phyloP scores from a whole-genome alignment of 2,329 filamentous ascomycete genomes.

The Penicillium concentricum region DNA sequence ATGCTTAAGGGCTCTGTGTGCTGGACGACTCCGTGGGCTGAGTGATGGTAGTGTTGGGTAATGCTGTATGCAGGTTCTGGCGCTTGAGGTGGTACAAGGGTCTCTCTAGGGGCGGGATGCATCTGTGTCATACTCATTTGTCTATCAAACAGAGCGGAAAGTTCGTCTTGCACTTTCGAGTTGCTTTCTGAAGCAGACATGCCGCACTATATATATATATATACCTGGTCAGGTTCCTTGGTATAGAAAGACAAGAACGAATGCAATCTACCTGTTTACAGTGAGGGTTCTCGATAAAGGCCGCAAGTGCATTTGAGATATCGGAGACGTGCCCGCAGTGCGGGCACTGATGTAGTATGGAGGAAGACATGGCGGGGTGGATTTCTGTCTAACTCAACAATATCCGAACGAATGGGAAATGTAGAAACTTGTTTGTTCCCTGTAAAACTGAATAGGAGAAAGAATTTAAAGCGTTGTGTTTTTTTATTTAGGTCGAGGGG shows the following conservation, averaged over 20 bases:
- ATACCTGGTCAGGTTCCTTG: conserved; percentile 20
- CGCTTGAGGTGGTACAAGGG: conserved; percentile 31
- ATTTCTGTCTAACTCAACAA: not conserved
- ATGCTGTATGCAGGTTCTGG: conserved; percentile 67
- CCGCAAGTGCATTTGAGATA: conserved; percentile 35
- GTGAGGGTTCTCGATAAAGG: conserved; percentile 39
- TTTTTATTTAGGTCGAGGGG: not conserved
- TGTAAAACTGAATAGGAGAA: not conserved
- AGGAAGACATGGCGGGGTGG: conserved; percentile 34
- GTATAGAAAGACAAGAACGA: conserved; percentile 18
- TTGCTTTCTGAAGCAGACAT: conserved; percentile 44
- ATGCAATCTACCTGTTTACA: conserved; percentile 42
- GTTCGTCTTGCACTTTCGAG: conserved; percentile 74
- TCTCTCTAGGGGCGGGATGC: conserved; percentile 34
- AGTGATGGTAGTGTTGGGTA: conserved; percentile 82
- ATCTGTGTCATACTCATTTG: conserved; percentile 63
- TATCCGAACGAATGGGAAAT: not conserved
- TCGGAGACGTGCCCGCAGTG: conserved; percentile 41
- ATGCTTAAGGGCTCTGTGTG: conserved; percentile 40
- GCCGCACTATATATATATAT: conserved; percentile 38
- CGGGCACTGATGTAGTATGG: conserved; percentile 39
- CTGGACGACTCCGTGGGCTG: conserved; percentile 60
- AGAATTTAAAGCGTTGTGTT: not conserved
- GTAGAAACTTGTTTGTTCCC: not conserved
- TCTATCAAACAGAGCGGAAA: conserved; percentile 74